These are phyloP conservation scores for Fraxinus floribunda DNA, from an alignment of 305 asterid genomes.

Conservation along the genomic window DNA sequence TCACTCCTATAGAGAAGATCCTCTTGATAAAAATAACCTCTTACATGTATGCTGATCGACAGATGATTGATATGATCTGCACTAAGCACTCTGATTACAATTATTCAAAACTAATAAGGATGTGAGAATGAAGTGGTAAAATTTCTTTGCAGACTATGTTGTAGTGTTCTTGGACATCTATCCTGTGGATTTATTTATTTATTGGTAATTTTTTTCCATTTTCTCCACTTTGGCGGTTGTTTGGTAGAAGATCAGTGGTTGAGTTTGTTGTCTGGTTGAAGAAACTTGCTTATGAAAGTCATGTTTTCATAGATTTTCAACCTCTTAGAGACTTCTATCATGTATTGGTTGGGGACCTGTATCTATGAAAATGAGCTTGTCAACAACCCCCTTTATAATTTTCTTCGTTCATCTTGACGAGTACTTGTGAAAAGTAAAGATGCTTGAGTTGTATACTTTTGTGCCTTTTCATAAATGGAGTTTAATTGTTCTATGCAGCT, in stretches of 20 bases:
- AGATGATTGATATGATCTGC: background rate
- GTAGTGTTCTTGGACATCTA: background rate
- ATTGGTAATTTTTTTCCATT: background rate
- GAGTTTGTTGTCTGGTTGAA: background rate
- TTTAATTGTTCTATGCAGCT: conserved; percentile 41
- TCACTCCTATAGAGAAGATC: background rate
- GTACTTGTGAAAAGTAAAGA: background rate
- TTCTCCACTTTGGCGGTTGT: background rate
- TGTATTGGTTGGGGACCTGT: background rate
- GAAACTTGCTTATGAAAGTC: background rate
- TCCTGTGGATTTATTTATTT: background rate
- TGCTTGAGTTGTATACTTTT: background rate
- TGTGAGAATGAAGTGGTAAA: background rate
- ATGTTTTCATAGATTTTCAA: background rate
- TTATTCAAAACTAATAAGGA: background rate
- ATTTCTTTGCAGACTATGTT: background rate
- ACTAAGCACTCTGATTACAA: background rate
- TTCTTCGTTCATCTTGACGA: background rate
- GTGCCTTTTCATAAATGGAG: background rate
- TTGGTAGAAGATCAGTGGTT: background rate
- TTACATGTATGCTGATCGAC: background rate
- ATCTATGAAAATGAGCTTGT: background rate
- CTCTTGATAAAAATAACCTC: background rate
- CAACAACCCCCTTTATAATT: background rate
- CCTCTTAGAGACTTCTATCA: background rate